A percentile compares a stretch with the other conserved stretches of the same genome.
These are phyloP conservation scores for Penicillium malachiteum DNA, from an alignment of 495 filamentous ascomycete genomes.

Conservation along the genomic window DNA sequence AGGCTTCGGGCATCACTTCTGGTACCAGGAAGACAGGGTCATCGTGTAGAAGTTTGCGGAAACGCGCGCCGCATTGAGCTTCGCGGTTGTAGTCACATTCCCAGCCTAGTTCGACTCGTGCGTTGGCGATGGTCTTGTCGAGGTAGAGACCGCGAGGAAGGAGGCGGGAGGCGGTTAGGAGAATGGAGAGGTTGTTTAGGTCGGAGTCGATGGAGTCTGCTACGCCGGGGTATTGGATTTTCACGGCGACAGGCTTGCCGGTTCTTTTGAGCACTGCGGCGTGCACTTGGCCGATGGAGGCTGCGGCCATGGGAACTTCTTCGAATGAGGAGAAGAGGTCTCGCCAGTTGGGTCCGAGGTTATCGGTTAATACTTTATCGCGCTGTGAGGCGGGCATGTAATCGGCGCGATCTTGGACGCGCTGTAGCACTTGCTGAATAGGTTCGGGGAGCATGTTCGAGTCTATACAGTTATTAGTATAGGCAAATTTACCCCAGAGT, in stretches of 20 bases:
- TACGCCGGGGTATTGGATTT: slow-evolving; percentile 97
- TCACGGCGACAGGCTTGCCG: slow-evolving; percentile 80
- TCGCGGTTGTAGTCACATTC: slow-evolving; percentile 95
- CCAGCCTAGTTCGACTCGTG: slow-evolving; percentile 89
- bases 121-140: slow-evolving; percentile 96
- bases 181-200: slow-evolving; percentile 83
- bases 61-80: slow-evolving; percentile 72
- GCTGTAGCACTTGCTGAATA: slow-evolving; percentile 82
- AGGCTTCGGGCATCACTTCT: slow-evolving; percentile 72
- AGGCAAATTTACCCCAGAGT: neutral
- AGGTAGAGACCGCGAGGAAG: slow-evolving; percentile 91
- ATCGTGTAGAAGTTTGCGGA: slow-evolving; percentile 66
- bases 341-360: slow-evolving; percentile 84
- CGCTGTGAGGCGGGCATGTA: slow-evolving; percentile 96
- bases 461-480: slow-evolving; percentile 48
- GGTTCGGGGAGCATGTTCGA: slow-evolving; percentile 89
- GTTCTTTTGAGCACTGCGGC: slow-evolving; percentile 74
- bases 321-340: slow-evolving; percentile 80
- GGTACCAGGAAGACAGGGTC: slow-evolving; percentile 82
- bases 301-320: slow-evolving; percentile 89
- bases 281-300: slow-evolving; percentile 98
- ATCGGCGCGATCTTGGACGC: slow-evolving; percentile 94
- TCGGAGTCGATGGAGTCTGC: slow-evolving; percentile 94
- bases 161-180: slow-evolving; percentile 84
- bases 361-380: slow-evolving; percentile 72